Base-by-base conservation (phyloP, 768 basidiomycete genomes). In the Tylopilus subfusipes region DNA sequence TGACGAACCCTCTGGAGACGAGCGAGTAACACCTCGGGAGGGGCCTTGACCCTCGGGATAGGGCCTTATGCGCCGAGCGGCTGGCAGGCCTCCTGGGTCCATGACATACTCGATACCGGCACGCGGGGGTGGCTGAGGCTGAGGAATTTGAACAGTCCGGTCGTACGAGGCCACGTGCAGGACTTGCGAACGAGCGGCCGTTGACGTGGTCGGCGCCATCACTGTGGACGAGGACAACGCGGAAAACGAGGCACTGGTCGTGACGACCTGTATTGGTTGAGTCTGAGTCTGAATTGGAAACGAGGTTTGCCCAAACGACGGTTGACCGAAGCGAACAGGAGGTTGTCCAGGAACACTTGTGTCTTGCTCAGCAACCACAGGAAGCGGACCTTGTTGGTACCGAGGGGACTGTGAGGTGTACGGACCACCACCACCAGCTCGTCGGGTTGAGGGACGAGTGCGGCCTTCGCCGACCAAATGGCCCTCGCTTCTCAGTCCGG, bases 401-500 rank as follows among this genome's bases (percentile, higher is more conserved):
- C 64, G 62, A 21, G 69, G 68, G 9, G 68, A 66, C 7, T 70
- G 61, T 14, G 67, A 61, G 16, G 67, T 65, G 48, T 71, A 71
- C 3, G 71, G 74, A 50, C 54, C 61, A 9, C 60, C 66, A 30
- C 44, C 63, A 31, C 53, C 68, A 34, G 50, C 16, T 14, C 60
- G 64, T 42, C 67, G 63, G 19, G 62, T 45, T 8, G 49, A n/a
- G 14, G 68, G 53, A n/a, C 71, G 66, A 21, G 63, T 45, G n/a
- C 70, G 66, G 22, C 67, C 66, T 46, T 70, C 68, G 5, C 72
- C 73, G 18, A 73, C 76, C 21, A 69, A 53, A 48, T 77, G 72
- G 16, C 73, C 71, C 34, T 65, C 66, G 8, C 50, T 58, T 19
- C 73, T 67, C 31, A 71, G 54, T 19, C 67, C 67, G 12, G 74